Base-by-base conservation (phyloP, 306 rosid species). In the Rosa chinensis region DNA sequence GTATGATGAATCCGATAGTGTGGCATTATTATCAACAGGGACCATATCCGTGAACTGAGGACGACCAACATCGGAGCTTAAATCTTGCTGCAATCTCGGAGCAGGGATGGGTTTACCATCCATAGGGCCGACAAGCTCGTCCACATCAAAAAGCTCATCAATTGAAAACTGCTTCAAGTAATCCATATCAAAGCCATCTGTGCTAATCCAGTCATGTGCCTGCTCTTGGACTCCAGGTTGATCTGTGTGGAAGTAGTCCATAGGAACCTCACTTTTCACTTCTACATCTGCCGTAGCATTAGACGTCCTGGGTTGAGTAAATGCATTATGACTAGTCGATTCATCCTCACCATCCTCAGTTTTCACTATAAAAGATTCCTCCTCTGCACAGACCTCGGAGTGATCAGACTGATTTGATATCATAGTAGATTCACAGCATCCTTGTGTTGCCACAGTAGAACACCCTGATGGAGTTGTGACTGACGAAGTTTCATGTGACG, bases 91-190 rank as follows among this genome's bases (percentile, higher is more conserved):
- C n/a, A 81, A 11, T 28, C 73, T 84, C 6, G 61, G 35, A 49
- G 79, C 67, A 40, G 50, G 79, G 42, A 82, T 37, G 17, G 89
- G 82, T 63, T 83, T 75, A 10, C 56, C 63, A 12, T 86, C 93
- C 62, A 87, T 20, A 0, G 79, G 81, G 17, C 86, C 88, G 76
- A 90, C 18, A 7, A 95, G 85, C 28, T 87, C 97, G 21, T 91
- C 92, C 50, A 84, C 91, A 48, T 86, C 87, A 62, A 91, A 89
- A 72, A 92, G 56, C 85, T 95, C 99, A 40, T 93, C 97, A 18
- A 56, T 6, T 4, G 93, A 40, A 23, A 81, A 87, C 66, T 59
- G 56, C 40, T 79, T 80, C 42, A 80, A 76, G 74, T 39, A 80
- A 50, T 92, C 80, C 50, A 28, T 80, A 16, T 10, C 74, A 4